Base-by-base conservation (phyloP, 139 green algal species). In the Nannochloris sp. region DNA sequence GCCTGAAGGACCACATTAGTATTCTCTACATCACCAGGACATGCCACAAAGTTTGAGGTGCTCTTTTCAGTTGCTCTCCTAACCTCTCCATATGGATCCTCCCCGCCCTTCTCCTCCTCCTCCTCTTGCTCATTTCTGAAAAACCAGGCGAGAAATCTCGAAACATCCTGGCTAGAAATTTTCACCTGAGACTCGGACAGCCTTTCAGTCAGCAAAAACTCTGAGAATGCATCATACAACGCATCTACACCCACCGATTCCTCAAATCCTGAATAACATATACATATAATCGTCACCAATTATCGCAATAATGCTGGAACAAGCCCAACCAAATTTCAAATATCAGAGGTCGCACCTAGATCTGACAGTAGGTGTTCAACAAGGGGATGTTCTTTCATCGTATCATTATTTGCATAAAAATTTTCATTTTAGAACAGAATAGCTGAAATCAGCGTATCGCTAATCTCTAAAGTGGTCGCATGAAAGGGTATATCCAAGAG, bases 141-240 rank as follows among this genome's bases (percentile, higher is more conserved):
- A 37, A 30, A 66, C 66, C 59, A 61, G 0, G 43, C 28, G 16
- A 62, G 28, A 37, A 62, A 67, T 36, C 48, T 20, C 20, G 17
- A 57, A 25, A 66, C 46, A 26, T 57, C 36, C 4, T 43, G 11
- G 16, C 51, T 48, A n/a, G n/a, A n/a, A n/a, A n/a, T n/a, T n/a
- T n/a, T 23, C 13, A 49, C 29, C 14, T 29, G 20, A 11, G 56
- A 25, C 0, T 56, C 10, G 6, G n/a, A 46, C 30, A 28, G 5
- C 4, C 45, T 58, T 14, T 43, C 29, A 20, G 46, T 25, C 9
- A 37, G 10, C 5, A 28, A 16, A n/a, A 50, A 76, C 11, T 56
- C 57, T 17, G 49, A 20, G 20, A 71, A 76, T 5, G 56, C 55
- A 37, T 63, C 69, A 23, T 71, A 76, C 20, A 71, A 23, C 2